A percentile compares a stretch with the other conserved stretches of the same genome.
These are phyloP conservation scores for Setaria viridis DNA, from an alignment of 202 grass and related monocot species.

Conservation along the genomic window DNA sequence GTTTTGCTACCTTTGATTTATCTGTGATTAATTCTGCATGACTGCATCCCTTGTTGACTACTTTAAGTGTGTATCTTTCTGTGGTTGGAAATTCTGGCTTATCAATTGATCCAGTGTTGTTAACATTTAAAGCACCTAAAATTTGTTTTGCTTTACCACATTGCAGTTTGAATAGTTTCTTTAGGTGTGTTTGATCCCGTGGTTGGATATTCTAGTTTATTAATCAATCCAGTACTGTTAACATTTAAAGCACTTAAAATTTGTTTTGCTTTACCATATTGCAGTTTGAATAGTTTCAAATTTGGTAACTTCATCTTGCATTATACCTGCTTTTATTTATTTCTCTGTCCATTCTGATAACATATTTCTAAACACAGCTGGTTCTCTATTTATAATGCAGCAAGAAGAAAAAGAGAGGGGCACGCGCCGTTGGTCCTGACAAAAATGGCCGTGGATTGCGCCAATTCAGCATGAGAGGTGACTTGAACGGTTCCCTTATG, in stretches of 20 bases:
- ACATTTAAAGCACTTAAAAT: constrained; percentile 15
- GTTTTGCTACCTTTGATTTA: constrained; percentile 27
- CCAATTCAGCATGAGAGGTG: constrained; percentile 99
- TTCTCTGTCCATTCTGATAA: constrained; percentile 11
- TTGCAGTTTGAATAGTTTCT: too few species aligned
- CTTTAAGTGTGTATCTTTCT: not conserved
- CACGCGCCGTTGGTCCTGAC: constrained; percentile 72
- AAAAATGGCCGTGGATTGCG: constrained; percentile 96
- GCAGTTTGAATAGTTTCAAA: constrained; percentile 12
- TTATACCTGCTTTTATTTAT: constrained; percentile 2
- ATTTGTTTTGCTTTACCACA: not conserved
- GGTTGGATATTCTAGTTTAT: constrained; percentile 14
- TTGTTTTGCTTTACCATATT: not conserved
- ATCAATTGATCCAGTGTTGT: constrained; percentile 29
- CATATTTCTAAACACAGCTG: constrained; percentile 15
- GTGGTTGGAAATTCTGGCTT: constrained; percentile 5
- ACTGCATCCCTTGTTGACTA: constrained; percentile 3
- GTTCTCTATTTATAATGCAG: constrained; percentile 51
- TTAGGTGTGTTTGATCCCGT: too few species aligned
- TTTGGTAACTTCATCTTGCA: constrained; percentile 18
- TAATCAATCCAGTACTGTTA: constrained; percentile 30
- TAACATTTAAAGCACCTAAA: constrained; percentile 17
- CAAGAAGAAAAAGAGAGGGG: constrained; percentile 96
- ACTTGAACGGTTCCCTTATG: constrained; percentile 37
- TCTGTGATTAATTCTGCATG: constrained; percentile 22